Base-by-base conservation (phyloP, 2,329 filamentous ascomycete genomes). In the Coniochaeta ligniaria region DNA sequence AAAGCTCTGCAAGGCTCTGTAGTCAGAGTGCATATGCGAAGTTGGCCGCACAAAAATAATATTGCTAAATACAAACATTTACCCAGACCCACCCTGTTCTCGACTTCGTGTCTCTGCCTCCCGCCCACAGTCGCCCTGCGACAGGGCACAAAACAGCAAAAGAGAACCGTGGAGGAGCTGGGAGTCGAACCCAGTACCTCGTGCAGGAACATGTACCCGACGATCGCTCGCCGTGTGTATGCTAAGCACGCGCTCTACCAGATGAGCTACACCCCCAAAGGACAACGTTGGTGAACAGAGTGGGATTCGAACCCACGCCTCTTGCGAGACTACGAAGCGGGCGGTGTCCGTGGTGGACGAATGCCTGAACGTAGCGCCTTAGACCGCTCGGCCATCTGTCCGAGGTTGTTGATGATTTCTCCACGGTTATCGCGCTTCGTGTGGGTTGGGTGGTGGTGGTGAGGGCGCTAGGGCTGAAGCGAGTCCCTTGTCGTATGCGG, bases 1-100 rank as follows among this genome's bases (percentile, higher is more conserved):
- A 5, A 73, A 76, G 22, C 68, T 81, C 57, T 81, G 79, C 65
- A 68, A 67, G 60, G 66, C 64, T 62, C 41, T 68, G 16, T 67
- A 38, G 56, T 22, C 6, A n/a, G 35, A 3, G 35, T n/a, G 38
- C 52, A 47, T 47, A 26, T 26, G 14, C 22, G 41, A 38, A 31
- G 16, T 3, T 41, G 17, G 38, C 5, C 38, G 43, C 43, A 47
- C 20, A 47, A 26, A 47, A 47, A 36, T 12, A 36, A 36, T 9
- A 26, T 52, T 24, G 47, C 47, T 26, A 26, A 26, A 52, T 52
- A n/a, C 47, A 52, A 52, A 31, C 26, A 17, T 31, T 26, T n/a
- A n/a, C 47, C 2, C 24, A 11, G 47, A 28, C 22, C 47, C 22
- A 28, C 24, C 47, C 3, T 28, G 14, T 28, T 31, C 47, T 16